phyloP scores from a whole-genome alignment of 345 rosid genomes.

The Combretum micranthum region DNA sequence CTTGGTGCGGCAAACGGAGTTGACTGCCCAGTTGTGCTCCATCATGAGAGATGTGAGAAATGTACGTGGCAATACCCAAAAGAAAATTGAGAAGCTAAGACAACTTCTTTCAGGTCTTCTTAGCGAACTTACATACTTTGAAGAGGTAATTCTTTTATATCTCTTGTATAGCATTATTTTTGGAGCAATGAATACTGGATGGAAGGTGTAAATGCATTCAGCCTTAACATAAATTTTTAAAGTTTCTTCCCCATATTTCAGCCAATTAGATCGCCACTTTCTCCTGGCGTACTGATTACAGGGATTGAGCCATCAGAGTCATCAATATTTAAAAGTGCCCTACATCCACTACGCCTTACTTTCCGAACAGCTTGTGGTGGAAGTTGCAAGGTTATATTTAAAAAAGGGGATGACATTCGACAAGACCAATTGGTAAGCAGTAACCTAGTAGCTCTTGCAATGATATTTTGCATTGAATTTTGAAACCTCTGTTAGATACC shows the following conservation, averaged over 20 bases:
- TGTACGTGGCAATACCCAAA: slow-evolving; percentile 97
- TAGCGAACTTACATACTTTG: slow-evolving; percentile 94
- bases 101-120: slow-evolving; percentile 96
- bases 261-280: slow-evolving; percentile 90
- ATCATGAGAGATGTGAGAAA: slow-evolving; percentile 85
- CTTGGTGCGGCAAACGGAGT: slow-evolving; percentile 87
- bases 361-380: slow-evolving; percentile 77
- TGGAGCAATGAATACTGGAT: neutral
- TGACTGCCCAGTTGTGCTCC: slow-evolving; percentile 92
- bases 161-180: neutral
- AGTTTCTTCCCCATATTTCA: slow-evolving; percentile 23
- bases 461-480: neutral
- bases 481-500: too few relatives aligned
- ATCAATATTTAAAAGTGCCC: slow-evolving; percentile 86
- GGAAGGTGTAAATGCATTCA: neutral
- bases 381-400: slow-evolving; percentile 73
- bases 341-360: slow-evolving; percentile 84
- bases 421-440: slow-evolving; percentile 90
- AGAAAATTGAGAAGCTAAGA: slow-evolving; percentile 93
- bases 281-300: slow-evolving; percentile 68
- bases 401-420: slow-evolving; percentile 97
- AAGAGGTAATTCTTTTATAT: slow-evolving; percentile 51
- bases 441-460: too few relatives aligned
- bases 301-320: slow-evolving; percentile 95
- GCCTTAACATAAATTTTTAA: neutral